Evolutionary conservation across 257 asterid species (phyloP).

Genomic region (Plantago elongata): DNA sequence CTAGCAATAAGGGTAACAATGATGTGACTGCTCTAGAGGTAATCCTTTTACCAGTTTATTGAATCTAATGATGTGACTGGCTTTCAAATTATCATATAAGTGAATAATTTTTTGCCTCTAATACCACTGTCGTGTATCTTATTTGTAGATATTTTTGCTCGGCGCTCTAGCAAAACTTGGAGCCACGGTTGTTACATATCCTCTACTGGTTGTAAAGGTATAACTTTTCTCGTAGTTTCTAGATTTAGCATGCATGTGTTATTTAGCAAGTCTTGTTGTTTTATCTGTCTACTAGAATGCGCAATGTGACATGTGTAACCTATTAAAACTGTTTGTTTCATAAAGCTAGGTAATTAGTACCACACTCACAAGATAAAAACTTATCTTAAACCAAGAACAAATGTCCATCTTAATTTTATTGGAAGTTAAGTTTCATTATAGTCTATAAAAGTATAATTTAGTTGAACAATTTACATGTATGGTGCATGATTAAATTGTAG

Average conservation of each 20-base stretch:
- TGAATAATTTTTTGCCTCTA: conserved; percentile 1
- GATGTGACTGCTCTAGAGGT: conserved; percentile 88
- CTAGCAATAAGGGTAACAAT: conserved; percentile 36
- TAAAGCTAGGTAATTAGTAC: no score
- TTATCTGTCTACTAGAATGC: no score
- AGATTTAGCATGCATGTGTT: neutral
- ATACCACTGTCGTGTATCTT: neutral
- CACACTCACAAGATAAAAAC: no score
- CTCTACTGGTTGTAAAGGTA: conserved; percentile 94
- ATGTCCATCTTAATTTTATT: no score
- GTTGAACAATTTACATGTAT: no score
- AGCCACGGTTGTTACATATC: conserved; percentile 93
- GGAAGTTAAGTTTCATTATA: no score
- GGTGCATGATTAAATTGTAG: no score
- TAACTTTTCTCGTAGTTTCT: conserved; percentile 3
- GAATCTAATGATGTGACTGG: neutral
- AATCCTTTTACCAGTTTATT: conserved; percentile 16
- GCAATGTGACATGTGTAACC: no score
- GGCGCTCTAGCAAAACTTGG: conserved; percentile 99
- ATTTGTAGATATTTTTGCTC: conserved; percentile 69
- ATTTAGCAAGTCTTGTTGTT: no score
- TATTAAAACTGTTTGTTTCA: no score
- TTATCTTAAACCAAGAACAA: no score
- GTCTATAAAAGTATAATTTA: no score
- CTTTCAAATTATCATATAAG: conserved; percentile 3